Percentiles rank a stretch among this genome's conserved stretches.
These are phyloP conservation scores for Phoenix roebelenii DNA, from an alignment of 176 grass and related monocot genomes.

Conservation along the genomic window DNA sequence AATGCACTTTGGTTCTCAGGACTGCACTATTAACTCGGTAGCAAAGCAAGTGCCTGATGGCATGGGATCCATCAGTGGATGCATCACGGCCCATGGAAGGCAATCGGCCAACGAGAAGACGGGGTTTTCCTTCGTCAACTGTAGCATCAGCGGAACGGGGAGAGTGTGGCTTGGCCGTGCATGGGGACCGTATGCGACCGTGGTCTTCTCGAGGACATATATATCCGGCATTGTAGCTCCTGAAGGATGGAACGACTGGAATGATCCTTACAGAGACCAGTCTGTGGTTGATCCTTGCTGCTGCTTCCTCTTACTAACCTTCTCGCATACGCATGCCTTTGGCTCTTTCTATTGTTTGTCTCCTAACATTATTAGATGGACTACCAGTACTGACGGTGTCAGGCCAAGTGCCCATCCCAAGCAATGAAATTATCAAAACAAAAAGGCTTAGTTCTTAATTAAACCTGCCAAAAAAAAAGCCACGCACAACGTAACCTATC, in stretches of 20 bases:
- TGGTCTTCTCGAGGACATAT: constrained; percentile 55
- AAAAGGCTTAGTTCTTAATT: too few relatives aligned
- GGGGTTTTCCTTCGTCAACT: constrained; percentile 72
- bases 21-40: constrained; percentile 74
- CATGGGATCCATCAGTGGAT: constrained; percentile 33
- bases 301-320: background rate
- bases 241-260: constrained; percentile 79
- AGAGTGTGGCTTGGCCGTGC: constrained; percentile 63
- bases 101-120: constrained; percentile 38
- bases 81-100: constrained; percentile 68
- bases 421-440: too few relatives aligned
- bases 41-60: constrained; percentile 23
- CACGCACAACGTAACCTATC: too few relatives aligned
- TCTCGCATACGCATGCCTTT: too few relatives aligned
- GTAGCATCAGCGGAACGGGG: constrained; percentile 50
- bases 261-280: constrained; percentile 52
- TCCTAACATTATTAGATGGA: too few relatives aligned
- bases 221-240: constrained; percentile 34
- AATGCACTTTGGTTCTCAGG: constrained; percentile 4
- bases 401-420: too few relatives aligned
- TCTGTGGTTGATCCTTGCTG: constrained; percentile 40
- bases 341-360: too few relatives aligned
- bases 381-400: too few relatives aligned
- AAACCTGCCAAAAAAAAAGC: too few relatives aligned
- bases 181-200: constrained; percentile 49